Evolutionary conservation across 805 yeast genomes (phyloP), one percentile per base, ranked within the genome.

Genomic region (Hanseniaspora lachancei): DNA sequence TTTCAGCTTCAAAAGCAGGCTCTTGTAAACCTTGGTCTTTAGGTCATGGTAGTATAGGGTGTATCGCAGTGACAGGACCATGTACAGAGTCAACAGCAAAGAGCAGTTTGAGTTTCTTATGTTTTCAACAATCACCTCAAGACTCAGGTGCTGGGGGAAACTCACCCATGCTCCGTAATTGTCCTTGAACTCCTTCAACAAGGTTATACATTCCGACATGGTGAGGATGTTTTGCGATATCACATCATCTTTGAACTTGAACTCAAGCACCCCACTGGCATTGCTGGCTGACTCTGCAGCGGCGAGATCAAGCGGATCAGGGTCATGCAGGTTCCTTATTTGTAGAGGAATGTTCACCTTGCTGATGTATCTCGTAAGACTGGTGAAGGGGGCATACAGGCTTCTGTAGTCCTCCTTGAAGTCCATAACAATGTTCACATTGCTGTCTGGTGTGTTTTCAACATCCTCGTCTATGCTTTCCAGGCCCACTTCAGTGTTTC

Each of bases 121-220:
- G 36, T 75, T 66, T 5, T 71, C 74, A 10, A 83, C 69, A 23
- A 85, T 68, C 38, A 69, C 70, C 20, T 70, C 74, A 0, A 82
- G 74, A 5, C 80, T 64, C 38, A 76, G 63, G 15, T 70, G 70
- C 34, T 75, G 75, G 0, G 89, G 88, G 51, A 85, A 79, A 54
- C 85, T 79, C 3, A 84, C 80, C 95, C 95, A 86, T 34, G 87
- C 73, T 5, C 89, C 87, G 63, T 81, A 85, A 62, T 83, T 75
- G 49, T 80, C 77, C 44, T 84, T 70, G 64, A 85, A 86, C 48
- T 76, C 77, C 54, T 73, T 74, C 60, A 85, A 67, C 41, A 84
- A 66, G 18, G 71, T 70, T 7, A 74, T 60, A 0, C 79, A 79
- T 60, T 82, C 80, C 2, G 68, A 65, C 42, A 72, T 61, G 1